phyloP scores from a whole-genome alignment of 805 yeast species.

The Cyberlindnera sargentensis region DNA sequence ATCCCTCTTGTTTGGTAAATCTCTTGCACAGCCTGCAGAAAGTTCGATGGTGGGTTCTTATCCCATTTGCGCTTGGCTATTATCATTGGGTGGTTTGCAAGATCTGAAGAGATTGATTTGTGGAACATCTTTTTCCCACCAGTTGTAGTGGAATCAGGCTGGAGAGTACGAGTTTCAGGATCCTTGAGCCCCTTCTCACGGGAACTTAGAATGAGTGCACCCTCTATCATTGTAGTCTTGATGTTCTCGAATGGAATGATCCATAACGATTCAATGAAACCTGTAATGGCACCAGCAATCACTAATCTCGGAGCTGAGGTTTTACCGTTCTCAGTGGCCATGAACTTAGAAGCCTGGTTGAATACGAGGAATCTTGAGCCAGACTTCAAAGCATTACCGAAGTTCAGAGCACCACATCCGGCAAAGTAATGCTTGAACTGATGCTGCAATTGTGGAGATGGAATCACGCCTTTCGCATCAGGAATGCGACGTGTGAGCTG shows the following conservation, averaged over 20 bases:
- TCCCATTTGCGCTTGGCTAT: constrained; percentile 32
- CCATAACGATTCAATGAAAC: constrained; percentile 71
- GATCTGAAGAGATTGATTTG: constrained; percentile 11
- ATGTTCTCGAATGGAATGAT: constrained; percentile 89
- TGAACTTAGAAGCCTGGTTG: constrained; percentile 64
- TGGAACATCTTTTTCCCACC: constrained; percentile 25
- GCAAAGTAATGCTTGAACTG: constrained; percentile 31
- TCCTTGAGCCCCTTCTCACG: constrained; percentile 9
- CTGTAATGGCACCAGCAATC: constrained; percentile 81
- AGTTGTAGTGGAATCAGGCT: constrained; percentile 2
- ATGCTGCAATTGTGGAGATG: constrained; percentile 20
- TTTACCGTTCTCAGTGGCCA: constrained; percentile 51
- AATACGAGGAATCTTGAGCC: constrained; percentile 66
- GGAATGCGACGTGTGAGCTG: constrained; percentile 46
- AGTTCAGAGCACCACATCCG: constrained; percentile 72
- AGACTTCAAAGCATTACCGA: constrained; percentile 71
- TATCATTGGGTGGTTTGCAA: constrained; percentile 23
- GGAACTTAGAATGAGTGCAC: constrained; percentile 34
- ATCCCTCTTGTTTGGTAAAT: constrained; percentile 69
- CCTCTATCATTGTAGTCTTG: constrained; percentile 75
- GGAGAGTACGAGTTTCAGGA: neutral
- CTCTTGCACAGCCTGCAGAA: constrained; percentile 49
- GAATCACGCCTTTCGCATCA: constrained; percentile 23
- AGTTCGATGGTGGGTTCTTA: constrained; percentile 46
- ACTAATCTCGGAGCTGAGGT: constrained; percentile 75